phyloP scores from a whole-genome alignment of 1,284 basidiomycete genomes.

The Cutaneotrichosporon spelunceum region DNA sequence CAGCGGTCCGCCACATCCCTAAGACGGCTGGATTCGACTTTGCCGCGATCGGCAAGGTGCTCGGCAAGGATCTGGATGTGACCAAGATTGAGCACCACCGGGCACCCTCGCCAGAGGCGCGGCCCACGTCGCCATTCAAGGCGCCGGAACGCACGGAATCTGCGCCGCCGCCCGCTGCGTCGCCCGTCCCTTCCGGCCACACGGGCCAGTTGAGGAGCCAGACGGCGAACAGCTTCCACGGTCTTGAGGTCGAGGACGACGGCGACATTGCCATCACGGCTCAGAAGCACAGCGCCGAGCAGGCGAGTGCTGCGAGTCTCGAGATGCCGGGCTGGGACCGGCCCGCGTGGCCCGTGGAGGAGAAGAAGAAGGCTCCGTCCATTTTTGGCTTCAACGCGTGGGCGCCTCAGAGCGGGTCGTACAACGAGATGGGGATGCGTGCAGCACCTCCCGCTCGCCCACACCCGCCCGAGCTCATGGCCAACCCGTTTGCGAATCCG shows the following conservation, averaged over 20 bases:
- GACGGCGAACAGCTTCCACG: conserved; percentile 2
- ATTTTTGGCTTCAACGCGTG: conserved; percentile 42
- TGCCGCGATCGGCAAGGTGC: conserved; percentile 46
- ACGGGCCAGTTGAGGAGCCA: conserved; percentile 5
- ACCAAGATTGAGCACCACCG: conserved; percentile 27
- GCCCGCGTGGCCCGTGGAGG: conserved; percentile 16
- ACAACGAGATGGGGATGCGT: conserved; percentile 16
- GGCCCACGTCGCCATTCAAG: background rate
- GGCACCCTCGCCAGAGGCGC: background rate
- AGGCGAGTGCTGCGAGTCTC: conserved; percentile 11
- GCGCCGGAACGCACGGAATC: conserved; percentile 29
- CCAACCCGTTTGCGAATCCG: conserved; percentile 16
- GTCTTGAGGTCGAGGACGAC: conserved; percentile 28
- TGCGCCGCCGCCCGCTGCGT: conserved; percentile 23
- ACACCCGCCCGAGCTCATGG: conserved; percentile 43
- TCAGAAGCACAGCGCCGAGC: conserved; percentile 2
- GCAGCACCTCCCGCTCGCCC: conserved; percentile 46
- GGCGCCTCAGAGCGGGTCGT: conserved; percentile 25
- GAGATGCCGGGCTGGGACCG: conserved; percentile 32
- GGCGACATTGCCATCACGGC: conserved; percentile 34
- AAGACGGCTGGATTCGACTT: conserved; percentile 51
- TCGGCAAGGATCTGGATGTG: conserved; percentile 52
- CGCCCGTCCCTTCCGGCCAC: conserved; percentile 6
- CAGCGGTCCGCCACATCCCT: conserved; percentile 32
- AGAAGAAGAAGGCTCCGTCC: conserved; percentile 14